phyloP scores from a whole-genome alignment of 306 rosid genomes.

The Erythrophleum fordii region DNA sequence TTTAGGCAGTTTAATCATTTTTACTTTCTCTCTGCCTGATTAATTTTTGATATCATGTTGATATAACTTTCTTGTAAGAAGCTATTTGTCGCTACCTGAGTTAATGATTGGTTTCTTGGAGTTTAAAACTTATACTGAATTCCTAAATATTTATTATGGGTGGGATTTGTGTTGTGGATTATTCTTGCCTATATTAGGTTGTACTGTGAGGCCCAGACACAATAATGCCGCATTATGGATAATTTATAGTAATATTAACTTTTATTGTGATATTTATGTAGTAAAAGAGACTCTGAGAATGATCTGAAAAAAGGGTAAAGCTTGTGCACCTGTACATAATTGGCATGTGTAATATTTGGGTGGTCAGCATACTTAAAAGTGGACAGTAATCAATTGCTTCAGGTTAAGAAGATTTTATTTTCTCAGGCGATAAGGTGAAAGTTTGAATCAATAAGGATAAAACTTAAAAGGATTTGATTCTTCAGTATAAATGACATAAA shows the following conservation, averaged over 20 bases:
- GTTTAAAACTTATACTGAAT: constrained; percentile 1
- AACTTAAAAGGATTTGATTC: not conserved
- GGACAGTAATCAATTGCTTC: not conserved
- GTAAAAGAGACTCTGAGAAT: not conserved
- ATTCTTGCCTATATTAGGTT: constrained; percentile 10
- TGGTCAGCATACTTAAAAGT: constrained; percentile 1
- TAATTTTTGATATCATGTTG: constrained; percentile 19
- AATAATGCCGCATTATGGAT: not conserved
- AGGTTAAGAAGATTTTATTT: not conserved
- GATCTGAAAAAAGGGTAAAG: constrained; percentile 9
- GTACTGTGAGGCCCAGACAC: not conserved
- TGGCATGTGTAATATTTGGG: constrained; percentile 3
- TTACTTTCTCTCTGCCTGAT: constrained; percentile 4
- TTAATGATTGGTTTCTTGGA: not conserved
- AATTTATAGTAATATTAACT: not conserved
- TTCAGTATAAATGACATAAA: not conserved
- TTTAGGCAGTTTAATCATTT: not conserved
- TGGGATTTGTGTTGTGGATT: constrained; percentile 14
- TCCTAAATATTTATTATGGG: not conserved
- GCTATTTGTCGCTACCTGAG: not conserved
- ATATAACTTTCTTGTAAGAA: not conserved
- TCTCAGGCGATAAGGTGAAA: not conserved
- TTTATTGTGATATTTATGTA: not conserved
- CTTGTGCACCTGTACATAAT: constrained; percentile 15
- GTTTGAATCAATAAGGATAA: not conserved